These are phyloP conservation scores for Cladosporium sp. DNA, from an alignment of 2,329 filamentous ascomycete species.

Conservation along the genomic window DNA sequence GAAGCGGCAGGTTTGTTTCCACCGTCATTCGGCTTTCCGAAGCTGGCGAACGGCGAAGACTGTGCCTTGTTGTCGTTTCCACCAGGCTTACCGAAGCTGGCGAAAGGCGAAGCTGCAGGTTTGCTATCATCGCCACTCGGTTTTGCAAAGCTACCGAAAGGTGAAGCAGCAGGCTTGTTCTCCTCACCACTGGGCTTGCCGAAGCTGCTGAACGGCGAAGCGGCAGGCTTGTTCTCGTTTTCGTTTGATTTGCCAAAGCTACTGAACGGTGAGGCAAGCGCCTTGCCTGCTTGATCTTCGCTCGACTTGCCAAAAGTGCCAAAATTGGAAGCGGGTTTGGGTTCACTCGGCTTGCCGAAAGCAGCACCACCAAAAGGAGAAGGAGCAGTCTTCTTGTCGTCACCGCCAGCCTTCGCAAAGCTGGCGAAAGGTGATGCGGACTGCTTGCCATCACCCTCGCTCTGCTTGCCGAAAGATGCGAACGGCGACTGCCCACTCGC, in stretches of 20 bases:
- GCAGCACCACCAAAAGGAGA: slow-evolving; percentile 12
- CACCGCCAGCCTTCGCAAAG: slow-evolving; percentile 22
- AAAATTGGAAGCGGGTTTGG: background rate
- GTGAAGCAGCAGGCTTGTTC: slow-evolving; percentile 19
- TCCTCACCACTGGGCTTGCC: slow-evolving; percentile 1
- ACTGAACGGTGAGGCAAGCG: background rate
- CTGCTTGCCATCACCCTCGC: slow-evolving; percentile 1
- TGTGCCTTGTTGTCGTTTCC: background rate
- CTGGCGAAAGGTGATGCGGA: slow-evolving; percentile 29
- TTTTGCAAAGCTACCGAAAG: slow-evolving; percentile 30
- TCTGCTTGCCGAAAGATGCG: slow-evolving; percentile 1
- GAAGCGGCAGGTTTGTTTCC: slow-evolving; percentile 14
- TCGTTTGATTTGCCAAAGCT: background rate
- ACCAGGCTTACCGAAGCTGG: slow-evolving; percentile 23
- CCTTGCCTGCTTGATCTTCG: background rate
- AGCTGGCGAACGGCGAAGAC: slow-evolving; percentile 30
- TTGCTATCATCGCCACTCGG: background rate
- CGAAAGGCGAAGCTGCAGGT: slow-evolving; percentile 26
- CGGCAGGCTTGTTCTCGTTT: background rate
- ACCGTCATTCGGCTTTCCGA: slow-evolving; percentile 19
- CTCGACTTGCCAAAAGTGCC: background rate
- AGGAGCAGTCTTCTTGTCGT: slow-evolving; percentile 10
- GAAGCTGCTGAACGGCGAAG: slow-evolving; percentile 11
- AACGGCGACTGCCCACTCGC: slow-evolving; percentile 15
- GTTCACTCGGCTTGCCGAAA: background rate